phyloP scores from a whole-genome alignment of 2,329 filamentous ascomycete genomes.

The Massarina eburnea region DNA sequence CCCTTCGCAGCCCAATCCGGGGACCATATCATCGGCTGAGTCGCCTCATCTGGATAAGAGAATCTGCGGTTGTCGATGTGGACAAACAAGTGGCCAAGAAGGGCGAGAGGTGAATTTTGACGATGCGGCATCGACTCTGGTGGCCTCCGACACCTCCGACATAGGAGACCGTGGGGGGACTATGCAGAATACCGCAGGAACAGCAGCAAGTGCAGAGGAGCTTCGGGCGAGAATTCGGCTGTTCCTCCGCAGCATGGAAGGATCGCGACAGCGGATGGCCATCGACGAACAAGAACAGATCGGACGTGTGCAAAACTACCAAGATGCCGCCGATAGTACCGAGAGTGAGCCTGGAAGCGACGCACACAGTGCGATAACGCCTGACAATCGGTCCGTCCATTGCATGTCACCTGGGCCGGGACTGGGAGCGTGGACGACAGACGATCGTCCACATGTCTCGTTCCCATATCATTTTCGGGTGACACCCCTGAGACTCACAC shows the following conservation, averaged over 20 bases:
- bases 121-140: slow-evolving; percentile 11
- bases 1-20: slow-evolving; percentile 6
- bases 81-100: slow-evolving; percentile 11
- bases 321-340: slow-evolving; percentile 12
- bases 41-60: slow-evolving; percentile 20
- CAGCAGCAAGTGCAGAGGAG: neutral
- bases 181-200: neutral
- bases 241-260: neutral
- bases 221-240: slow-evolving; percentile 3
- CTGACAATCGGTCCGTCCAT: slow-evolving; percentile 14
- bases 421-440: slow-evolving; percentile 16
- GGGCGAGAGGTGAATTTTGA: slow-evolving; percentile 11
- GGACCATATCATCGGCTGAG: slow-evolving; percentile 1
- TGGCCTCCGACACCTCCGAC: slow-evolving; percentile 10
- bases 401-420: slow-evolving; percentile 26
- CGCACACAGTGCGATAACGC: slow-evolving; percentile 11
- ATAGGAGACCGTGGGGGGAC: neutral
- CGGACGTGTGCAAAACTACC: slow-evolving; percentile 4
- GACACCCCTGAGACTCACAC: slow-evolving; percentile 31
- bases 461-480: slow-evolving; percentile 25
- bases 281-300: neutral
- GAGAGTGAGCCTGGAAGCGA: slow-evolving; percentile 14
- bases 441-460: neutral
- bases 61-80: slow-evolving; percentile 18
- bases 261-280: neutral